Conservation (phyloP, 805 yeast genomes). For the Kodamaea leandrae region DNA sequence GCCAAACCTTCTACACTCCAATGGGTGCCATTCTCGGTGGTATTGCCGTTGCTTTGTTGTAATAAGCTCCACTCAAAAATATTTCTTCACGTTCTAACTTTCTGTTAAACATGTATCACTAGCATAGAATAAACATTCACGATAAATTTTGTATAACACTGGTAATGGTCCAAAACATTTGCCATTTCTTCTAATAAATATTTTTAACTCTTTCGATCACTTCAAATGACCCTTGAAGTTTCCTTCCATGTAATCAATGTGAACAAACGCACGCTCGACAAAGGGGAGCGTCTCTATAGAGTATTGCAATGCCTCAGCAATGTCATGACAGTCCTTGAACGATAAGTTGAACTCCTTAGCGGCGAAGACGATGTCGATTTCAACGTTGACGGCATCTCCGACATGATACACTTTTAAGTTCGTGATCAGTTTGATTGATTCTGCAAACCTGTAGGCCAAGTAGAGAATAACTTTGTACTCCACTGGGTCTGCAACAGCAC, state of each 20-base stretch:
- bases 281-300: slow-evolving; percentile 74
- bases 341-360: slow-evolving; percentile 42
- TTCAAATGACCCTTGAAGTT: slow-evolving; percentile 42
- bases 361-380: slow-evolving; percentile 64
- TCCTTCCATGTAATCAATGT: slow-evolving; percentile 60
- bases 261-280: slow-evolving; percentile 82
- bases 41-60: slow-evolving; percentile 11
- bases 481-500: slow-evolving; percentile 60
- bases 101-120: too few relatives aligned
- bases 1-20: slow-evolving; percentile 6
- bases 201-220: too few relatives aligned
- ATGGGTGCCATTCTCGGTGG: slow-evolving; percentile 11
- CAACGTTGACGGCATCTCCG: slow-evolving; percentile 74
- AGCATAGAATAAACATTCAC: too few relatives aligned
- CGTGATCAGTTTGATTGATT: slow-evolving; percentile 60
- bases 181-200: not conserved
- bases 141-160: not conserved
- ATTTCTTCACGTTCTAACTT: too few relatives aligned
- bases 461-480: slow-evolving; percentile 69
- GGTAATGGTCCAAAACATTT: not conserved
- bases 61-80: too few relatives aligned
- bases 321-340: slow-evolving; percentile 70
- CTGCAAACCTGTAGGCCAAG: slow-evolving; percentile 66
- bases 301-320: slow-evolving; percentile 79
- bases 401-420: slow-evolving; percentile 72